Conservation (phyloP, 2,329 filamentous ascomycete genomes). For the Xylariaceae sp. region DNA sequence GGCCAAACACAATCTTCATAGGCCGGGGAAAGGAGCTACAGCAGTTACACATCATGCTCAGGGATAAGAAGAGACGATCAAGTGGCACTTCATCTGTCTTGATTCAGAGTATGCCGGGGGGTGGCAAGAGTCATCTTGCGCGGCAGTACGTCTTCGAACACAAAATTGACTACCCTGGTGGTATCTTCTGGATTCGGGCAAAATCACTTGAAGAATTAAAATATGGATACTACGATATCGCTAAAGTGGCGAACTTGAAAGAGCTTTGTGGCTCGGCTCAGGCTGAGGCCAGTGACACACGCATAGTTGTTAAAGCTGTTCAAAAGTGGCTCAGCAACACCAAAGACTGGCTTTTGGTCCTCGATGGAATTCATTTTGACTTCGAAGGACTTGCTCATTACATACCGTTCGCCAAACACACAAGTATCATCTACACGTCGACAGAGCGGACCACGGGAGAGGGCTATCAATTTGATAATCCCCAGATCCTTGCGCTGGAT, state of each 20-base stretch:
- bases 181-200: constrained; percentile 66
- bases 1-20: constrained; percentile 56
- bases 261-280: constrained; percentile 39
- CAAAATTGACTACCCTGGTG: constrained; percentile 56
- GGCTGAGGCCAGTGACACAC: constrained; percentile 35
- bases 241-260: constrained; percentile 50
- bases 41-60: constrained; percentile 56
- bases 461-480: constrained; percentile 57
- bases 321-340: constrained; percentile 58
- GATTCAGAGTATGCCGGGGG: constrained; percentile 60
- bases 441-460: constrained; percentile 55
- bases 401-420: constrained; percentile 60
- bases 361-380: constrained; percentile 64
- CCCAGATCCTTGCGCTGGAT: constrained; percentile 51
- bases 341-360: constrained; percentile 63
- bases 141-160: constrained; percentile 63
- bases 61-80: constrained; percentile 50
- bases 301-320: constrained; percentile 53
- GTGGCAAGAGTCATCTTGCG: constrained; percentile 66
- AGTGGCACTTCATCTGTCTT: constrained; percentile 60
- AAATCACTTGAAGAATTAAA: constrained; percentile 56
- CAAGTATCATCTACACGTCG: constrained; percentile 65
- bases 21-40: constrained; percentile 56
- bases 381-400: constrained; percentile 54
- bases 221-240: constrained; percentile 64